Conservation (phyloP, 768 basidiomycete species). For the Leccinum uliginosum region DNA sequence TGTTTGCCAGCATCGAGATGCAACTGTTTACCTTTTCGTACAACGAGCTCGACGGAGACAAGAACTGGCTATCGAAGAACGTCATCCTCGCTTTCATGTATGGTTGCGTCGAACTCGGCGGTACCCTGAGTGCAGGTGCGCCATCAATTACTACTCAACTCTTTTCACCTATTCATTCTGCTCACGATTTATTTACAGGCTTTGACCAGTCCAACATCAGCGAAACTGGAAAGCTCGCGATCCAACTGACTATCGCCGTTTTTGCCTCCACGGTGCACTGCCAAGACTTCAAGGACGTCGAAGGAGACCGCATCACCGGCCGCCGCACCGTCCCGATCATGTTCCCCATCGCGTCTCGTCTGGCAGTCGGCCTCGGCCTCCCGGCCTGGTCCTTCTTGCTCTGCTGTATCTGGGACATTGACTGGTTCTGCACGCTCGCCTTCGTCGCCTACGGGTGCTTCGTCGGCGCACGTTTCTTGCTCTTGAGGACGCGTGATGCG, state of each 20-base stretch:
- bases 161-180: neutral
- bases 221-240: slow-evolving; percentile 27
- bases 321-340: slow-evolving; percentile 43
- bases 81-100: slow-evolving; percentile 37
- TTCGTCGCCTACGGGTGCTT: slow-evolving; percentile 32
- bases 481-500: slow-evolving; percentile 22
- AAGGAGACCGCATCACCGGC: slow-evolving; percentile 38
- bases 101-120: slow-evolving; percentile 35
- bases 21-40: slow-evolving; percentile 33
- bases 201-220: slow-evolving; percentile 23
- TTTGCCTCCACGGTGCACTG: slow-evolving; percentile 45
- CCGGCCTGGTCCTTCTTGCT: slow-evolving; percentile 36
- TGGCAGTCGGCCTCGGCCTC: slow-evolving; percentile 31
- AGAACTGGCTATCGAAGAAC: slow-evolving; percentile 38
- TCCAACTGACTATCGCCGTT: slow-evolving; percentile 35
- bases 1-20: slow-evolving; percentile 33
- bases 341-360: slow-evolving; percentile 35
- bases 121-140: slow-evolving; percentile 36
- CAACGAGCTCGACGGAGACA: slow-evolving; percentile 36
- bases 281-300: slow-evolving; percentile 45
- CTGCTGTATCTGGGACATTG: slow-evolving; percentile 34
- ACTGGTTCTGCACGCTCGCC: slow-evolving; percentile 17
- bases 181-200: slow-evolving; percentile 9
- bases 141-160: neutral
- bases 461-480: slow-evolving; percentile 34